Evolutionary conservation across 352 stramenopile genomes (phyloP).

Genomic region (Pythium monospermum): DNA sequence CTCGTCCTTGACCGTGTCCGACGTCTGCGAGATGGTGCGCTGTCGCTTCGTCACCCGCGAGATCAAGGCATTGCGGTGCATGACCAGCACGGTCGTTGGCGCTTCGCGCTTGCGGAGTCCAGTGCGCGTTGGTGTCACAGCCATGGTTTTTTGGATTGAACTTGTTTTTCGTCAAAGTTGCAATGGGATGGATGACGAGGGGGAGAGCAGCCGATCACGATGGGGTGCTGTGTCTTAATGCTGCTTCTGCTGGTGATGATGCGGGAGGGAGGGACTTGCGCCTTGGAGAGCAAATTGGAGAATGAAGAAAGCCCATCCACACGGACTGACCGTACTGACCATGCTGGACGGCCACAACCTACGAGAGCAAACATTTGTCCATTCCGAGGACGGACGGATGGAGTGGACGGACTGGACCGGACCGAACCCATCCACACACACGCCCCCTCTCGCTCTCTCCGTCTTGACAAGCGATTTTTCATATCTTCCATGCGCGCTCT

Average conservation of each 20-base stretch:
- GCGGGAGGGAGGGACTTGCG: too few species aligned
- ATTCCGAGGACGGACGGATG: background rate
- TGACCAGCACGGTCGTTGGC: slow-evolving; percentile 6
- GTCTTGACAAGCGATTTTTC: too few species aligned
- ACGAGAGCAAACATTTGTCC: too few species aligned
- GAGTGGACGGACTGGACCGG: too few species aligned
- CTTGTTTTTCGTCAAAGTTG: background rate
- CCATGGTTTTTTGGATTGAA: background rate
- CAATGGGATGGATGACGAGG: background rate
- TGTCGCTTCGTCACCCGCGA: slow-evolving; percentile 18
- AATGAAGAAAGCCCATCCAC: too few species aligned
- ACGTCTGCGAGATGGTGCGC: background rate
- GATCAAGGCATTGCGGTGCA: slow-evolving; percentile 21
- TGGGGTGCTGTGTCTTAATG: too few species aligned
- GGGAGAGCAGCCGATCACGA: too few species aligned
- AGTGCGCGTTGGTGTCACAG: slow-evolving; percentile 5
- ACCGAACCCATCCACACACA: slow-evolving; percentile 1
- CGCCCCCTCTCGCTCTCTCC: too few species aligned
- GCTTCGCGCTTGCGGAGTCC: slow-evolving; percentile 21
- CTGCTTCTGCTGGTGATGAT: too few species aligned
- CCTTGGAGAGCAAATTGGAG: slow-evolving; percentile 12
- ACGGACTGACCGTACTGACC: too few species aligned
- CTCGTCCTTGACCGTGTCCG: background rate
- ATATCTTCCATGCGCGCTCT: background rate
- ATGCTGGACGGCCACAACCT: too few species aligned